phyloP scores from a whole-genome alignment of 2,329 filamentous ascomycete species.

The Sarocladiaceae sp. region DNA sequence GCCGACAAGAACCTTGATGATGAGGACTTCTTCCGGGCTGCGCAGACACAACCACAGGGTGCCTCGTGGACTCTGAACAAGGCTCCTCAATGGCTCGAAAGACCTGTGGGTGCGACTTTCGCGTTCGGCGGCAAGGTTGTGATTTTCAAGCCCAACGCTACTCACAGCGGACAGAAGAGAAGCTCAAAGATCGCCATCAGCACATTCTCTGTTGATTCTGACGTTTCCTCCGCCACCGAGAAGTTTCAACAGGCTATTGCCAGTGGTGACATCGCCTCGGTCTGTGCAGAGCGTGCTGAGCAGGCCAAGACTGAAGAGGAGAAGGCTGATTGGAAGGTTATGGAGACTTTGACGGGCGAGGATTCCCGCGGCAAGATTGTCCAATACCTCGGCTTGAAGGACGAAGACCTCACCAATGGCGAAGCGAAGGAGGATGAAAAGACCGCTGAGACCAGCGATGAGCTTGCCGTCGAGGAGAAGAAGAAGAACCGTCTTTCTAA shows the following conservation, averaged over 20 bases:
- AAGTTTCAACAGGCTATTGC: conserved; percentile 81
- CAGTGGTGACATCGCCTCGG: conserved; percentile 68
- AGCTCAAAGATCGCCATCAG: conserved; percentile 79
- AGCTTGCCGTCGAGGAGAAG: conserved; percentile 35
- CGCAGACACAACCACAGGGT: conserved; percentile 85
- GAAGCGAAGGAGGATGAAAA: conserved; percentile 29
- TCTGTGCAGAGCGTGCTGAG: conserved; percentile 76
- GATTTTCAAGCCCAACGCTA: conserved; percentile 58
- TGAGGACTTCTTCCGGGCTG: conserved; percentile 94
- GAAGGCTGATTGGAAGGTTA: conserved; percentile 93
- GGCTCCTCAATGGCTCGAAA: conserved; percentile 86
- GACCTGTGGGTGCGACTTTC: conserved; percentile 82
- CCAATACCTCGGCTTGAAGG: conserved; percentile 83
- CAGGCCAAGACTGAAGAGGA: conserved; percentile 81
- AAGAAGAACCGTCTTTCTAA: conserved; percentile 65
- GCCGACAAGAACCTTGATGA: conserved; percentile 72
- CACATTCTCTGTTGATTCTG: conserved; percentile 83
- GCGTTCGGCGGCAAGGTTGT: conserved; percentile 94
- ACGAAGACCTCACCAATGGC: conserved; percentile 51
- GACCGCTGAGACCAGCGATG: conserved; percentile 20
- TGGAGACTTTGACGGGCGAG: conserved; percentile 79
- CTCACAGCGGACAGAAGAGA: conserved; percentile 57
- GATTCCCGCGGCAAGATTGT: conserved; percentile 84
- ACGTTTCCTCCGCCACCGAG: conserved; percentile 77
- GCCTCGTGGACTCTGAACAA: conserved; percentile 83